Conservation (phyloP, 805 yeast genomes). For the Cephaloascus fragrans region DNA sequence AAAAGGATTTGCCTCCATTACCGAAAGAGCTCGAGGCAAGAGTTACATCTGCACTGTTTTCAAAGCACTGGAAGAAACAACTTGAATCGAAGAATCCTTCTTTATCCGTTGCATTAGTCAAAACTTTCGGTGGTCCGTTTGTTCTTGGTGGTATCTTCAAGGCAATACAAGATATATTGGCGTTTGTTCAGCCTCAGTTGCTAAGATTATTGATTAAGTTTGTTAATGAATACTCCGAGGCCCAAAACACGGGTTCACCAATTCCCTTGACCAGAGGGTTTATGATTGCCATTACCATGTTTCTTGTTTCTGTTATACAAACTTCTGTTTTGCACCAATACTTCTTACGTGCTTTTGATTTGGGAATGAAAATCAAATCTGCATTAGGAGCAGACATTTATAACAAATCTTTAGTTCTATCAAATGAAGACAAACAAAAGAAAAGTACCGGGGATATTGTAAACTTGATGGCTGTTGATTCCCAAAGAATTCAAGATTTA, state of each 20-base stretch:
- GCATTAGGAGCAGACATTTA: slow-evolving; percentile 60
- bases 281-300: slow-evolving; percentile 70
- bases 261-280: slow-evolving; percentile 66
- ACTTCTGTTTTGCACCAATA: slow-evolving; percentile 73
- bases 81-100: slow-evolving; percentile 31
- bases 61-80: slow-evolving; percentile 53
- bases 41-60: slow-evolving; percentile 38
- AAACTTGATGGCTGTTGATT: slow-evolving; percentile 89
- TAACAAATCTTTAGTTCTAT: slow-evolving; percentile 55
- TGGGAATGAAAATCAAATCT: slow-evolving; percentile 69
- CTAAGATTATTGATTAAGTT: slow-evolving; percentile 55
- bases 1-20: slow-evolving; percentile 68
- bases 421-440: slow-evolving; percentile 61
- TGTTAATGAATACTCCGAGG: slow-evolving; percentile 38
- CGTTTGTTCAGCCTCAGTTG: slow-evolving; percentile 80
- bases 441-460: slow-evolving; percentile 90
- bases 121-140: slow-evolving; percentile 69
- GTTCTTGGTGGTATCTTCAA: slow-evolving; percentile 65
- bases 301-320: slow-evolving; percentile 64
- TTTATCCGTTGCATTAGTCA: slow-evolving; percentile 47
- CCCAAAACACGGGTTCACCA: slow-evolving; percentile 24
- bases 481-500: slow-evolving; percentile 78
- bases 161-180: slow-evolving; percentile 63
- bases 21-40: slow-evolving; percentile 58
- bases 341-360: slow-evolving; percentile 62